Percentiles rank a stretch among this genome's conserved stretches.
phyloP scores from a whole-genome alignment of 2,329 filamentous ascomycete species.

The Hypomyces rosellus region DNA sequence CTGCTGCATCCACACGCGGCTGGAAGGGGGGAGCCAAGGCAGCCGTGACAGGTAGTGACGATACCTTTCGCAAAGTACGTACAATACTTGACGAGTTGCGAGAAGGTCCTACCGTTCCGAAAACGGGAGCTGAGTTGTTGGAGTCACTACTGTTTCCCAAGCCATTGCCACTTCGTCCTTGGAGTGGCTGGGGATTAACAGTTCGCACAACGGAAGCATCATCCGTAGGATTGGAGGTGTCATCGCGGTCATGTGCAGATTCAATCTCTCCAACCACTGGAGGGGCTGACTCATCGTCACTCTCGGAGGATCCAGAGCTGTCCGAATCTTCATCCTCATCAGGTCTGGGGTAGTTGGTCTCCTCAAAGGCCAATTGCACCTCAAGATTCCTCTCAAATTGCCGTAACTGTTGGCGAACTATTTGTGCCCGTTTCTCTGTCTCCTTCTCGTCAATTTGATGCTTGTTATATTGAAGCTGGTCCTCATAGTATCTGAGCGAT shows the following conservation, averaged over 20 bases:
- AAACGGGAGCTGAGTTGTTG: slow-evolving; percentile 20
- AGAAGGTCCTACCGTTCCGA: slow-evolving; percentile 6
- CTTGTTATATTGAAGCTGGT: slow-evolving; percentile 55
- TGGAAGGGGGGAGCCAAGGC: slow-evolving; percentile 45
- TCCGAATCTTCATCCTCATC: slow-evolving; percentile 20
- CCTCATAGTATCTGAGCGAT: slow-evolving; percentile 51
- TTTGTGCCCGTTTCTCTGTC: slow-evolving; percentile 38
- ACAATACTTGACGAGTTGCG: slow-evolving; percentile 14
- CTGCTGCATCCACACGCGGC: slow-evolving; percentile 27
- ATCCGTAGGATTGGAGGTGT: slow-evolving; percentile 12
- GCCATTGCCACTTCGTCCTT: slow-evolving; percentile 7
- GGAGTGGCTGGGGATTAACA: slow-evolving; percentile 8
- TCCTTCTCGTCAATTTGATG: slow-evolving; percentile 55
- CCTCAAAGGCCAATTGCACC: slow-evolving; percentile 41
- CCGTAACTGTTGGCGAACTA: slow-evolving; percentile 39
- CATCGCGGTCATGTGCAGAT: slow-evolving; percentile 10
- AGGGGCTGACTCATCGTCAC: slow-evolving; percentile 3
- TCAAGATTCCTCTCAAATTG: slow-evolving; percentile 44
- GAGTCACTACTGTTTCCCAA: background rate
- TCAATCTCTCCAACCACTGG: slow-evolving; percentile 13
- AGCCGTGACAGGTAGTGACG: slow-evolving; percentile 38
- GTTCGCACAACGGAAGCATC: slow-evolving; percentile 11
- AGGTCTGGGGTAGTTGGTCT: slow-evolving; percentile 33
- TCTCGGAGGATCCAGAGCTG: slow-evolving; percentile 14
- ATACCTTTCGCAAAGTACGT: slow-evolving; percentile 21